Base-by-base conservation (phyloP, 768 basidiomycete genomes). In the Agaricus bisporus region DNA sequence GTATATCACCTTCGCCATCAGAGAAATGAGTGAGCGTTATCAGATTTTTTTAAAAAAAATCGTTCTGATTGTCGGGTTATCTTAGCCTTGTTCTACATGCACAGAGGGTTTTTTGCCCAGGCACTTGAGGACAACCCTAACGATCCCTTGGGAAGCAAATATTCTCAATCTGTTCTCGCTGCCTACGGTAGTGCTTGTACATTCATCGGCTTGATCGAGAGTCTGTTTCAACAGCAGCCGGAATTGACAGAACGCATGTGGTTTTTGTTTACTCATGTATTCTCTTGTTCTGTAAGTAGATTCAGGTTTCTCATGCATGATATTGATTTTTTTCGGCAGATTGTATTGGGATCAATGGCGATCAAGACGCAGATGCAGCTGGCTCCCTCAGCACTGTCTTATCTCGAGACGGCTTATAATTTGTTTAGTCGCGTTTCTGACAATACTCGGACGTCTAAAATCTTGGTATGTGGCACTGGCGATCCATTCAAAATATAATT, bases 211-310 rank as follows among this genome's bases (percentile, higher is more conserved):
- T 68, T 85, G 58, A 75, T 84, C 45, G 77, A 80, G 56, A 85
- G 81, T 60, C 65, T 84, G 48, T 82, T 79, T 62, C 81, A 82
- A 51, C 83, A 84, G 60, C 78, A 85, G 53, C 82, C 84, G 20
- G 70, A 65, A n/a, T 67, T 86, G 51, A 83, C 82, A 11, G 83
- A 85, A 61, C 75, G 86, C 37, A 79, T 82, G 78, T 86, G 83
- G 81, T 86, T 87, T 65, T 65, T 83, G 47, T 83, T 85, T 56
- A 84, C 82, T 7, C 84, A 87, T 63, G 83, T 85, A 2, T 86
- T 86, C 64, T 86, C 82, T 4, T 86, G 84, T 61, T 74, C 82
- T 35, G 85, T 86, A 65, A 60, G 79, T 66, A 29, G 50, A 43
- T 32, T 14, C 36, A 18, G 42, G 20, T 55, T 55, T 12, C 42